Percentiles rank a stretch among this genome's conserved stretches.
phyloP scores from a whole-genome alignment of 1,139 yeast species.

The Kurtzmaniella natalensis region DNA sequence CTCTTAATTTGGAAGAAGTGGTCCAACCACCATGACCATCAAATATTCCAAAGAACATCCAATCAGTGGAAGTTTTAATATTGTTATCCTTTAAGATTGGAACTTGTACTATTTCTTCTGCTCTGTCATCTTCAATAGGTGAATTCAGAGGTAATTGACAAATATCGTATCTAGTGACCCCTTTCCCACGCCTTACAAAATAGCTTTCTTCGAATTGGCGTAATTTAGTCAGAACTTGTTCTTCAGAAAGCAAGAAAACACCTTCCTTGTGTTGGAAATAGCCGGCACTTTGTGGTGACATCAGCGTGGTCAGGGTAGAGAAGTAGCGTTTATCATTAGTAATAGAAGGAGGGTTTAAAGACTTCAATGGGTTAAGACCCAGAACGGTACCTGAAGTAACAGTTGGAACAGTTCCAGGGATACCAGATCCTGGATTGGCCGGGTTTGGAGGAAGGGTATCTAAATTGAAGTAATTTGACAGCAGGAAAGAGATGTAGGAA shows the following conservation, averaged over 20 bases:
- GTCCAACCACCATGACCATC: constrained; percentile 99
- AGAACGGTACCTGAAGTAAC: background rate
- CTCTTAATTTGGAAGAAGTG: constrained; percentile 80
- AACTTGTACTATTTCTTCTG: constrained; percentile 81
- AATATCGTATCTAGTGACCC: constrained; percentile 88
- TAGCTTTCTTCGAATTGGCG: constrained; percentile 79
- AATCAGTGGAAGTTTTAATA: constrained; percentile 60
- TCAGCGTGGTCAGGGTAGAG: constrained; percentile 43
- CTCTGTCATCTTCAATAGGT: constrained; percentile 92
- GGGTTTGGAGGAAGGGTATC: constrained; percentile 30
- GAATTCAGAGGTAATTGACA: constrained; percentile 87
- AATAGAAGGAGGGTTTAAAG: constrained; percentile 1
- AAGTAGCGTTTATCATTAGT: constrained; percentile 27
- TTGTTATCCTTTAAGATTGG: constrained; percentile 59
- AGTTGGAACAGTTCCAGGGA: background rate
- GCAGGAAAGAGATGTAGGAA: constrained; percentile 39
- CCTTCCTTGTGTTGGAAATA: constrained; percentile 45
- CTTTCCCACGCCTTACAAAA: constrained; percentile 75
- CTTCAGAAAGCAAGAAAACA: constrained; percentile 54
- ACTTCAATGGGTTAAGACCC: background rate
- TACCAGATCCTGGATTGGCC: background rate
- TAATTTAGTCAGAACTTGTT: constrained; percentile 66
- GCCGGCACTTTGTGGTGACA: constrained; percentile 36
- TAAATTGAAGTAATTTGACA: constrained; percentile 38
- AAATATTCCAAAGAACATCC: constrained; percentile 94